phyloP scores from a whole-genome alignment of 2,329 filamentous ascomycete species.

The Exophiala sp. region DNA sequence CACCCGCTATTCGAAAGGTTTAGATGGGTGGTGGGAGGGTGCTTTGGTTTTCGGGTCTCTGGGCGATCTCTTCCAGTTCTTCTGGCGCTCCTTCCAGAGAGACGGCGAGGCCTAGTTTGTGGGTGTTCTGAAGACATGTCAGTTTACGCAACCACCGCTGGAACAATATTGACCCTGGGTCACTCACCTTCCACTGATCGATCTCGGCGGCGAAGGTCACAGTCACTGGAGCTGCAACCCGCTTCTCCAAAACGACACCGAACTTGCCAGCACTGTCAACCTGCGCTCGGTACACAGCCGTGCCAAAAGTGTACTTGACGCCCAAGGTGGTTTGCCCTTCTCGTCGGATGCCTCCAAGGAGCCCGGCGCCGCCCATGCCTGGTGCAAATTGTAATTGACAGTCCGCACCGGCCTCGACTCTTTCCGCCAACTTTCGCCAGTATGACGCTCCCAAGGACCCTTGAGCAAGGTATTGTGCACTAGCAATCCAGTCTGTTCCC shows the following conservation, averaged over 20 bases:
- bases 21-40: slow-evolving; percentile 48
- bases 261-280: slow-evolving; percentile 94
- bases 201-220: slow-evolving; percentile 96
- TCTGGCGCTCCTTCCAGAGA: slow-evolving; percentile 83
- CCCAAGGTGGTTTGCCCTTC: slow-evolving; percentile 89
- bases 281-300: slow-evolving; percentile 92
- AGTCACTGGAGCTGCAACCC: slow-evolving; percentile 85
- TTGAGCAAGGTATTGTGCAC: slow-evolving; percentile 82
- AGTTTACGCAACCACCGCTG: background rate
- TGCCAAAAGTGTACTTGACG: slow-evolving; percentile 97
- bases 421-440: slow-evolving; percentile 89
- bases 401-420: slow-evolving; percentile 93
- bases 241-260: slow-evolving; percentile 89
- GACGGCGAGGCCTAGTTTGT: slow-evolving; percentile 91
- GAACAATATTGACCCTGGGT: background rate
- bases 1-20: slow-evolving; percentile 14
- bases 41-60: slow-evolving; percentile 36
- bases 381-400: slow-evolving; percentile 80
- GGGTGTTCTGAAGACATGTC: slow-evolving; percentile 65
- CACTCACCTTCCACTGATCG: slow-evolving; percentile 86
- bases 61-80: slow-evolving; percentile 68
- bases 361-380: slow-evolving; percentile 53
- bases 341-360: slow-evolving; percentile 76
- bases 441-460: slow-evolving; percentile 86
- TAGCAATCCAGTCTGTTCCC: slow-evolving; percentile 86